Base-by-base conservation (phyloP, 805 yeast species). In the Spathaspora boniae region DNA sequence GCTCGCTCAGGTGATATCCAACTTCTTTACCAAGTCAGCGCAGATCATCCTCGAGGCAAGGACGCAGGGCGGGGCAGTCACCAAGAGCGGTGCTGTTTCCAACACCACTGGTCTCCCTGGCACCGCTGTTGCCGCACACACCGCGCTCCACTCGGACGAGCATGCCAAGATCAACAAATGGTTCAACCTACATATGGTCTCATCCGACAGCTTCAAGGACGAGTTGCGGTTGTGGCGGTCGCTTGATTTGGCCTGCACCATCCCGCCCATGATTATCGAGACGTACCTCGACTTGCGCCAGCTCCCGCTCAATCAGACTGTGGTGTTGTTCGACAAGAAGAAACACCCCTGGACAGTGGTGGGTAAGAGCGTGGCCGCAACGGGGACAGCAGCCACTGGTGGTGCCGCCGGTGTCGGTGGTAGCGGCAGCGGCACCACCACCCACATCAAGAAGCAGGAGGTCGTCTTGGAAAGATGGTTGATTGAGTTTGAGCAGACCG, bases 391-490 rank as follows among this genome's bases (percentile, higher is more conserved):
- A 7, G 76, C 70, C 40, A 54, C 60, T 9, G 82, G 82, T 9
- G 67, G 73, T 3, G 9, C 16, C 6, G 6, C 18, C 18, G 16
- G 30, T 14, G 5, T 4, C 18, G 16, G 18, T 9, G 17, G 18
- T 27, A 27, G 18, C 16, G 30, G 18, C 11, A 7, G 6, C n/a
- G 30, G 18, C 14, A 22, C 32, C 29, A 9, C 18, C 18, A 6
- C 16, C 4, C 7, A 6, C n/a, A 27, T 27, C 9, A 77, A 74
- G 49, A 83, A 83, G 49, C 70, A 77, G 12, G 98, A 91, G 57
- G 76, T 93, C n/a, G 96, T 93, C 2, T 62, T 93, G 38, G 98
- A 93, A 53, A 72, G 98, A 40, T 93, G 98, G 98, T 68, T 87
- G 16, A 62, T 93, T 22, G 96, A 89, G 55, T 74, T 89, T 41